Evolutionary conservation across 352 stramenopile genomes (phyloP).

Genomic region (Thraustochytrium sp.): DNA sequence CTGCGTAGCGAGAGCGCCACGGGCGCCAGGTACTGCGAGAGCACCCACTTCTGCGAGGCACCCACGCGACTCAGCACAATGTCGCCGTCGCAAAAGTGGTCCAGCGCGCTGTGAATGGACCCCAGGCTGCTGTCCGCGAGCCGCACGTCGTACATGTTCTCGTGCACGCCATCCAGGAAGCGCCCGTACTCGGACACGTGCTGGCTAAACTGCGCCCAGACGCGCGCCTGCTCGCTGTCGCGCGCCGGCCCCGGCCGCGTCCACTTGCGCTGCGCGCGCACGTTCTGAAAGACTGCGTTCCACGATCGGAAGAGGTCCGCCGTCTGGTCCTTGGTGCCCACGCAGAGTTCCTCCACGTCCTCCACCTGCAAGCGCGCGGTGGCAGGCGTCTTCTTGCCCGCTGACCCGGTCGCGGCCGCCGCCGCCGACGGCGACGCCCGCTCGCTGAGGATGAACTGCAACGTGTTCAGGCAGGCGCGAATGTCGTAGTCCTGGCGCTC

Average conservation of each 20-base stretch:
- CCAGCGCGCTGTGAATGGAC: neutral
- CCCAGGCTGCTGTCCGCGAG: constrained; percentile 77
- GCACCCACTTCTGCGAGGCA: neutral
- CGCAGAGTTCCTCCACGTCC: constrained; percentile 54
- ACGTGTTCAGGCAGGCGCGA: constrained; percentile 87
- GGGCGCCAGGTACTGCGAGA: neutral
- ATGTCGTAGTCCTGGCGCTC: constrained; percentile 75
- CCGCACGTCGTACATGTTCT: constrained; percentile 66
- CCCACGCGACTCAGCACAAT: neutral
- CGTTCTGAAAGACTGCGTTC: constrained; percentile 41
- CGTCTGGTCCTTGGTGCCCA: constrained; percentile 58
- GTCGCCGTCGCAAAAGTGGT: constrained; percentile 20
- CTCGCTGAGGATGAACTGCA: constrained; percentile 82
- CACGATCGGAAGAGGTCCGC: constrained; percentile 54
- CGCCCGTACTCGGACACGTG: constrained; percentile 67
- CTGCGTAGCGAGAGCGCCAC: neutral
- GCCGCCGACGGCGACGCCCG: constrained; percentile 44
- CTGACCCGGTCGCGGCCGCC: neutral
- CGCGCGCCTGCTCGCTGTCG: constrained; percentile 57
- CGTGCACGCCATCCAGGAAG: constrained; percentile 73
- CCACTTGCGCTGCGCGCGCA: neutral
- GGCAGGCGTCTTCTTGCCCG: neutral
- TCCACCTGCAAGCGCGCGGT: constrained; percentile 45
- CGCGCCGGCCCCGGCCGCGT: constrained; percentile 45
- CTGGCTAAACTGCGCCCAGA: constrained; percentile 64